Conservation (phyloP, 495 filamentous ascomycete species). For the Aspergillus steynii region DNA sequence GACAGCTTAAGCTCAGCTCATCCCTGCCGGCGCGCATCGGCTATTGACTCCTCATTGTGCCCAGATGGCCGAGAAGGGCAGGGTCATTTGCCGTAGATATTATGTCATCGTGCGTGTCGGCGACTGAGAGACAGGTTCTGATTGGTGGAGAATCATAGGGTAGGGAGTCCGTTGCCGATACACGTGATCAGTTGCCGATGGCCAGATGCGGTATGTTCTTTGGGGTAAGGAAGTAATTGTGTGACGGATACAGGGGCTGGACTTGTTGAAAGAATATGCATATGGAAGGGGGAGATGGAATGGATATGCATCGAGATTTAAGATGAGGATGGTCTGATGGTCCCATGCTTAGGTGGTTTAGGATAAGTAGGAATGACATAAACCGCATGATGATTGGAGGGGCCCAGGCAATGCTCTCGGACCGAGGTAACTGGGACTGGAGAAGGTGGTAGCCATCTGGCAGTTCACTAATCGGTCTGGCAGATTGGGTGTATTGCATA, state of each 20-base stretch:
- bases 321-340: background rate
- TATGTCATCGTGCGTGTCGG: conserved; percentile 4
- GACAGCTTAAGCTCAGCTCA: background rate
- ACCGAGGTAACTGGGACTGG: background rate
- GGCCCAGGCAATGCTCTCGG: background rate
- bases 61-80: background rate
- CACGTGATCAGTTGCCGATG: conserved; percentile 14
- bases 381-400: background rate
- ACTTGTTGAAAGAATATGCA: too few species aligned
- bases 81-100: background rate
- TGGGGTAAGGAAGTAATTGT: background rate
- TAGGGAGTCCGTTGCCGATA: background rate
- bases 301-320: background rate
- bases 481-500: too few species aligned
- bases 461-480: too few species aligned
- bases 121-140: background rate
- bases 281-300: too few species aligned
- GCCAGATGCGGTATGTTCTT: too few species aligned
- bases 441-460: too few species aligned
- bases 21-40: background rate
- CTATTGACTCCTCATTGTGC: background rate
- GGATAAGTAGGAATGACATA: background rate
- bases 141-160: background rate
- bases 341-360: background rate
- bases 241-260: background rate